These are phyloP conservation scores for Ceratobasidium sp. DNA, from an alignment of 1,284 basidiomycete genomes.

Conservation along the genomic window DNA sequence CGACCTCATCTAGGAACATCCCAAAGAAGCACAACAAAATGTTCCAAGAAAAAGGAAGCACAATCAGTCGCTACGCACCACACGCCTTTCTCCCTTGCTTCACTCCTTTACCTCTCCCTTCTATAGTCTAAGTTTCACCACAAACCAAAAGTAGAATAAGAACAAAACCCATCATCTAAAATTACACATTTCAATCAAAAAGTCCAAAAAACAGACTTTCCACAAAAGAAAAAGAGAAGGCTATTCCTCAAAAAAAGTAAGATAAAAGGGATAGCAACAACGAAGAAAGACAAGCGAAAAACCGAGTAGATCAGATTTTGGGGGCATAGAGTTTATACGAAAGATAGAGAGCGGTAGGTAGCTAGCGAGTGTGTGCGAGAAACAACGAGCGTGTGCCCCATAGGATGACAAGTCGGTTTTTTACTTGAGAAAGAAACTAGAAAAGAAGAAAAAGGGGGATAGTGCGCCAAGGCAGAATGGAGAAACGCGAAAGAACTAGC, in stretches of 20 bases:
- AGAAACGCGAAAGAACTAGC: constrained; percentile 12
- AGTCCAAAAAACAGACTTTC: not conserved
- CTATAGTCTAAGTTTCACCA: too few species aligned
- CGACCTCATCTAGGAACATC: not conserved
- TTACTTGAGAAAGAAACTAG: not conserved
- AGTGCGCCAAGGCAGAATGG: not conserved
- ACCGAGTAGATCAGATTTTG: not conserved
- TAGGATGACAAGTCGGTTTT: constrained; percentile 8
- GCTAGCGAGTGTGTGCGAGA: constrained; percentile 8
- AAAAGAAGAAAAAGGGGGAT: not conserved
- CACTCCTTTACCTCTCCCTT: too few species aligned
- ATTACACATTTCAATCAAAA: constrained; percentile 2
- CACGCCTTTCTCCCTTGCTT: not conserved
- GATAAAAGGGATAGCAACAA: not conserved
- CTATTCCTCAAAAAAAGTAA: too few species aligned
- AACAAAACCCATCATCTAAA: not conserved
- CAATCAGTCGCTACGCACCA: not conserved
- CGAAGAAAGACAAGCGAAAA: not conserved
- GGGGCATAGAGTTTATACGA: constrained; percentile 15
- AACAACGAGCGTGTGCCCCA: constrained; percentile 29
- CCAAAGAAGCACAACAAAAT: not conserved
- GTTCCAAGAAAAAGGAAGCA: constrained; percentile 6
- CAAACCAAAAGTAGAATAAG: not conserved
- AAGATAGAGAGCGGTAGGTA: constrained; percentile 18
- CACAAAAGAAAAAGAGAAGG: not conserved